Percentiles rank a stretch among this genome's conserved stretches.
Evolutionary conservation across 1,139 yeast species (phyloP).

Genomic region (Geotrichum aggregatum): DNA sequence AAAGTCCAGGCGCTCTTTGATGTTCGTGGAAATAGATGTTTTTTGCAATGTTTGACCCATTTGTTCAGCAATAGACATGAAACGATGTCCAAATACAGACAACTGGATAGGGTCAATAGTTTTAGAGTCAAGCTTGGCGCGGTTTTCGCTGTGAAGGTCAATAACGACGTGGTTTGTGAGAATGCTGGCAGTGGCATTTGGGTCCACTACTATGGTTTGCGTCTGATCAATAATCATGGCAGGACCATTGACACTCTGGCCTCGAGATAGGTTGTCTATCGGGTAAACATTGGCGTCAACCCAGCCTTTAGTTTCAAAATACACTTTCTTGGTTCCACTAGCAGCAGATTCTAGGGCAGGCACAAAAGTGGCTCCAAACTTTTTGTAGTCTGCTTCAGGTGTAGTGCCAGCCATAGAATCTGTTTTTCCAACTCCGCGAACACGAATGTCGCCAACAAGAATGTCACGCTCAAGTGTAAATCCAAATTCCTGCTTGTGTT

Average conservation of each 20-base stretch:
- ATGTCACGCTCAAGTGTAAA: slow-evolving; percentile 60
- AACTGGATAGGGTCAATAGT: slow-evolving; percentile 62
- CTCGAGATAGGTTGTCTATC: slow-evolving; percentile 50
- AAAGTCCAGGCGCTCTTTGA: slow-evolving; percentile 77
- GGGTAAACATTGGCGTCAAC: slow-evolving; percentile 49
- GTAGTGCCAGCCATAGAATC: slow-evolving; percentile 26
- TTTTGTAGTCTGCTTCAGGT: slow-evolving; percentile 23
- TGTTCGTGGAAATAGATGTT: slow-evolving; percentile 80
- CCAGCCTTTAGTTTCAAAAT: slow-evolving; percentile 47
- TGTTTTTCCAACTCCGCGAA: slow-evolving; percentile 57
- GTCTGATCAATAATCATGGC: slow-evolving; percentile 81
- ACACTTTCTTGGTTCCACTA: slow-evolving; percentile 40
- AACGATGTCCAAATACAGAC: slow-evolving; percentile 76
- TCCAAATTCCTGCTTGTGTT: slow-evolving; percentile 67
- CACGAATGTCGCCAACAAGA: slow-evolving; percentile 78
- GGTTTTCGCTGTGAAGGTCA: slow-evolving; percentile 27
- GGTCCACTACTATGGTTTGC: slow-evolving; percentile 79
- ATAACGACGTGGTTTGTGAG: slow-evolving; percentile 58
- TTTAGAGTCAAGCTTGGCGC: slow-evolving; percentile 37
- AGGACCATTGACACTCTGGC: slow-evolving; percentile 63
- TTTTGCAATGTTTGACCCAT: slow-evolving; percentile 80
- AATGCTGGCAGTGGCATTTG: slow-evolving; percentile 60
- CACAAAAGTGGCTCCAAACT: slow-evolving; percentile 10
- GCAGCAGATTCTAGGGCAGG: slow-evolving; percentile 18
- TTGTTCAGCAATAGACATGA: slow-evolving; percentile 86